Conservation (phyloP, 495 filamentous ascomycete species). For the Penicillium ochrochloron region DNA sequence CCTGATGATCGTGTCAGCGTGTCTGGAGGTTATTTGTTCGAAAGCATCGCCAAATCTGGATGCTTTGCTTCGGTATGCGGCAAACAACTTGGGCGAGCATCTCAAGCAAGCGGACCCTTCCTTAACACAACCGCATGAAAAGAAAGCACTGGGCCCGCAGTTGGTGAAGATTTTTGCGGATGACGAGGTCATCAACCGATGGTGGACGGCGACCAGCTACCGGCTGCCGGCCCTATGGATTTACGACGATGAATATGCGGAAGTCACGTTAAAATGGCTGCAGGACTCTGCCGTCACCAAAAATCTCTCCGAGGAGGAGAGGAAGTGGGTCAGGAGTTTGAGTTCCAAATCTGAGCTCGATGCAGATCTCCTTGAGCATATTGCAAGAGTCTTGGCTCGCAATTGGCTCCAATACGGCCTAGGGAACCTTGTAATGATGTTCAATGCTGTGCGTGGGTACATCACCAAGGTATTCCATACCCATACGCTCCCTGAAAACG, state of each 20-base stretch:
- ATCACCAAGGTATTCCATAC: conserved; percentile 20
- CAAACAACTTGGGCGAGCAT: conserved; percentile 9
- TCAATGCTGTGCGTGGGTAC: conserved; percentile 20
- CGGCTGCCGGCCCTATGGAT: conserved; percentile 18
- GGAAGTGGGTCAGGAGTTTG: conserved; percentile 24
- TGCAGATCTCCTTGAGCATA: conserved; percentile 30
- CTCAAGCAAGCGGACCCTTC: conserved; percentile 17
- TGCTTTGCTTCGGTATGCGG: conserved; percentile 7
- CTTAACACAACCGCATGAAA: conserved; percentile 19
- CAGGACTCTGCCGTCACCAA: conserved; percentile 29
- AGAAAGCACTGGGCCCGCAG: conserved; percentile 19
- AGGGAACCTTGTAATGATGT: background rate
- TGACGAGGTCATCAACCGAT: conserved; percentile 11
- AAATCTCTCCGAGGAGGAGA: conserved; percentile 18
- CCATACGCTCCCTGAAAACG: too few species aligned
- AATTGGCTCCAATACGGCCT: conserved; percentile 20
- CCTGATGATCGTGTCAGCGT: conserved; percentile 11
- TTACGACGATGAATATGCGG: conserved; percentile 10
- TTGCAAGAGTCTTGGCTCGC: conserved; percentile 15
- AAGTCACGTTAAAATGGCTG: conserved; percentile 25
- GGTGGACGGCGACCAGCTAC: conserved; percentile 15
- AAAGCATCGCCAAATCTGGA: background rate
- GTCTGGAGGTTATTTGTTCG: conserved; percentile 9
- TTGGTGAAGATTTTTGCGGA: conserved; percentile 22
- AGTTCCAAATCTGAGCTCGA: conserved; percentile 29